A percentile compares a stretch with the other conserved stretches of the same genome.
phyloP scores from a whole-genome alignment of 2,329 filamentous ascomycete genomes.

The Epichloe amarillans region DNA sequence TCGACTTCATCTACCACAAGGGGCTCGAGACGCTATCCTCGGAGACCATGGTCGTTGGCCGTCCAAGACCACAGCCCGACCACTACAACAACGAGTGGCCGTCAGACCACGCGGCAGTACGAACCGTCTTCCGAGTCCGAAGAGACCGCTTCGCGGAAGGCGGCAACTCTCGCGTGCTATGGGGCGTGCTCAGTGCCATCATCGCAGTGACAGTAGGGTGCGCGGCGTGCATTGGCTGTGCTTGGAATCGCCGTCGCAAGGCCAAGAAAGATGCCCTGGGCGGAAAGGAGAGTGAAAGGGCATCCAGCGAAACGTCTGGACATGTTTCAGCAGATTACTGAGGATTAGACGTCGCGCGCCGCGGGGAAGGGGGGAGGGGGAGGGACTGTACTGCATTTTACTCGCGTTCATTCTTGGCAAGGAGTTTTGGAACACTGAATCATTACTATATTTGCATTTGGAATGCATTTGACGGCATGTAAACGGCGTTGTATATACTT shows the following conservation, averaged over 20 bases:
- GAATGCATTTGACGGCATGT: not conserved
- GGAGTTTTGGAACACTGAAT: not conserved
- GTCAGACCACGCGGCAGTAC: constrained; percentile 25
- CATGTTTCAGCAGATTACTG: not conserved
- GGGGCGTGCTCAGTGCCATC: not conserved
- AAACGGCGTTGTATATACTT: not conserved
- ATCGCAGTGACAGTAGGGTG: not conserved
- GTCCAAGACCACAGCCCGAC: constrained; percentile 20
- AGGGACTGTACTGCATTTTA: too few relatives aligned
- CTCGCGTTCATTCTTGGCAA: not conserved
- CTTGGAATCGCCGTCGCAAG: not conserved
- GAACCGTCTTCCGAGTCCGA: constrained; percentile 15
- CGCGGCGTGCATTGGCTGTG: not conserved
- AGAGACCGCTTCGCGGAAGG: not conserved
- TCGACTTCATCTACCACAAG: constrained; percentile 30
- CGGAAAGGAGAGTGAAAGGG: not conserved
- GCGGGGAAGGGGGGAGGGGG: not conserved
- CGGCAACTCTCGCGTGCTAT: not conserved
- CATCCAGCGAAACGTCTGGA: not conserved
- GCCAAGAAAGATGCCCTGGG: not conserved
- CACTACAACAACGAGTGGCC: constrained; percentile 28
- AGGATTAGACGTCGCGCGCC: too few relatives aligned
- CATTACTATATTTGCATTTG: not conserved
- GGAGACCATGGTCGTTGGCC: constrained; percentile 18
- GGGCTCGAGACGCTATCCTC: constrained; percentile 22